phyloP scores from a whole-genome alignment of 257 asterid genomes.

The Jaltomata sinuosa region DNA sequence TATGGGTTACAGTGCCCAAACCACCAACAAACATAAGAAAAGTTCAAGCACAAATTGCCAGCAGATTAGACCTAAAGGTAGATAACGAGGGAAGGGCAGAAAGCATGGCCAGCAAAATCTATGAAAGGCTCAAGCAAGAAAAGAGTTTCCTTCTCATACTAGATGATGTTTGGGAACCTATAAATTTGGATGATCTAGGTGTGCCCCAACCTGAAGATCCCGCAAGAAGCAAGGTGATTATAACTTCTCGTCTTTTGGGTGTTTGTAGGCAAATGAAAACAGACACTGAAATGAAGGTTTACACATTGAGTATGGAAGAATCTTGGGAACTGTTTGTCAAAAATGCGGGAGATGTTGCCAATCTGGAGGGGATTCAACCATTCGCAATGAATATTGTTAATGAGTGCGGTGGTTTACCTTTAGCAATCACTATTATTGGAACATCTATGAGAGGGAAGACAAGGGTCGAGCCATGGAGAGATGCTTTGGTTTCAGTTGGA shows the following conservation, averaged over 20 bases:
- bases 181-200: conserved; percentile 1
- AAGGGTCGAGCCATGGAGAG: background rate
- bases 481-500: background rate
- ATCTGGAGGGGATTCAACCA: background rate
- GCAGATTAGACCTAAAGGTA: too few relatives aligned
- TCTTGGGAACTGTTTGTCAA: conserved; percentile 1
- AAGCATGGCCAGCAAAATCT: too few relatives aligned
- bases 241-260: background rate
- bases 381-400: background rate
- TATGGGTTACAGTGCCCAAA: conserved; percentile 1
- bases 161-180: conserved; percentile 11
- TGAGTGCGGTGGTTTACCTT: conserved; percentile 4
- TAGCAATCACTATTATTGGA: conserved; percentile 2
- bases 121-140: background rate
- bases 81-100: too few relatives aligned
- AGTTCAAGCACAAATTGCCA: background rate
- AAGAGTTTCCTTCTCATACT: conserved; percentile 1
- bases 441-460: conserved; percentile 1
- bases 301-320: background rate
- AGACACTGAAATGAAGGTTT: background rate
- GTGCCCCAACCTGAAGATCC: background rate
- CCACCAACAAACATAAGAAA: background rate
- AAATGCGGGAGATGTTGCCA: background rate
- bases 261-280: background rate
- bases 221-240: background rate